Conservation (phyloP, 2,329 filamentous ascomycete genomes). For the Knufia petricola region DNA sequence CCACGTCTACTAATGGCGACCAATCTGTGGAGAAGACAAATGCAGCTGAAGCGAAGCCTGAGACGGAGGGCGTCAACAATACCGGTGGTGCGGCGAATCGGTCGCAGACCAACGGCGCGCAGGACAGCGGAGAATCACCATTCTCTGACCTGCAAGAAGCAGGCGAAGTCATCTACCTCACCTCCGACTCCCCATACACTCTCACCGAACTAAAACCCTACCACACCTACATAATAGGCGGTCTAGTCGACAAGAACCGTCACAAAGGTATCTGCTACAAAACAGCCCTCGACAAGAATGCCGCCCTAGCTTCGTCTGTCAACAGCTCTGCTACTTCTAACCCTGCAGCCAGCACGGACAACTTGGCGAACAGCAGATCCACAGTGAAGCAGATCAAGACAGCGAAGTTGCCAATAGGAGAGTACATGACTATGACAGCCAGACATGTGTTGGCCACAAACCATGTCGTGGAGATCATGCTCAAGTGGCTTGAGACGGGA, state of each 20-base stretch:
- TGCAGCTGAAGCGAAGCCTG: not conserved
- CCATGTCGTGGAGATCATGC: slow-evolving; percentile 94
- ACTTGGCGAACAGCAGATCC: too few relatives aligned
- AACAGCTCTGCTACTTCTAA: too few relatives aligned
- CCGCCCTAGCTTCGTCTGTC: slow-evolving; percentile 34
- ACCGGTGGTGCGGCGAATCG: not conserved
- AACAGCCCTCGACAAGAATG: slow-evolving; percentile 53
- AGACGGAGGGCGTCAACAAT: not conserved
- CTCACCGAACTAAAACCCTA: slow-evolving; percentile 75
- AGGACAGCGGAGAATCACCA: not conserved
- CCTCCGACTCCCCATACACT: slow-evolving; percentile 80
- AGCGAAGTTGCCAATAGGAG: slow-evolving; percentile 85
- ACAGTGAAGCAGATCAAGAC: slow-evolving; percentile 53
- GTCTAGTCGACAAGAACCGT: slow-evolving; percentile 89
- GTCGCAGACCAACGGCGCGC: not conserved
- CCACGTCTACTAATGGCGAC: too few relatives aligned
- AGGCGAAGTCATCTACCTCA: slow-evolving; percentile 69
- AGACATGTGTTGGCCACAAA: slow-evolving; percentile 84
- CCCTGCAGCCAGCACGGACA: too few relatives aligned
- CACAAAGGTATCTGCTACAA: slow-evolving; percentile 92
- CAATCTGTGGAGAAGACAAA: not conserved
- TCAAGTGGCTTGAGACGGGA: slow-evolving; percentile 78
- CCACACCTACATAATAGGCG: slow-evolving; percentile 86
- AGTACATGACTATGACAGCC: slow-evolving; percentile 85
- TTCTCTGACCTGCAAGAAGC: slow-evolving; percentile 27